Evolutionary conservation across 805 yeast species (phyloP).

Genomic region (Metschnikowia arizonensis): DNA sequence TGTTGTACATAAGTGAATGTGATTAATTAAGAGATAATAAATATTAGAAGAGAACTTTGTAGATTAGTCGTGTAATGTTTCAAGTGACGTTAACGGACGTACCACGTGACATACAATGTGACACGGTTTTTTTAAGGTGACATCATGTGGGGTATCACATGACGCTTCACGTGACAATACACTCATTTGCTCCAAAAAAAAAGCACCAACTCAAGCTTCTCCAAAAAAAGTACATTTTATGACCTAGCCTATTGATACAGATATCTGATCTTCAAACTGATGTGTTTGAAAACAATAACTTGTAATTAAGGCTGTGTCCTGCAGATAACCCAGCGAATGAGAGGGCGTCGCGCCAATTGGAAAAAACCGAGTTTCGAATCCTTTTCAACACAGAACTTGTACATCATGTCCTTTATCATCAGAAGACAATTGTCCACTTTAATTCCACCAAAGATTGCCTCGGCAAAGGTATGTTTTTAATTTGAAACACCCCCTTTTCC

Average conservation of each 20-base stretch:
- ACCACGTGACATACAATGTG: too few relatives aligned
- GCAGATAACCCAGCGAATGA: conserved; percentile 22
- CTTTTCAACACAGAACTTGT: conserved; percentile 7
- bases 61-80: too few relatives aligned
- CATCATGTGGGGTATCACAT: too few relatives aligned
- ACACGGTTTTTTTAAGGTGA: too few relatives aligned
- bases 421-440: conserved; percentile 93
- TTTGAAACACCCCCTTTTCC: background rate
- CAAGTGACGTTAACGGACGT: too few relatives aligned
- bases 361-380: conserved; percentile 14
- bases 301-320: too few relatives aligned
- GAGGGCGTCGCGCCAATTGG: conserved; percentile 16
- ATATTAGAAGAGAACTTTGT: too few relatives aligned
- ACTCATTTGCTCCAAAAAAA: background rate
- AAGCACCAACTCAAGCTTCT: too few relatives aligned
- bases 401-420: conserved; percentile 71
- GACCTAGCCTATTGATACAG: too few relatives aligned
- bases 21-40: background rate
- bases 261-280: too few relatives aligned
- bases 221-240: too few relatives aligned
- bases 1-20: conserved; percentile 41
- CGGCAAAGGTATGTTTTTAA: conserved; percentile 78
- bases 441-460: conserved; percentile 98
- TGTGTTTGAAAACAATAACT: too few relatives aligned
- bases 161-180: background rate